Conservation (phyloP, 2,329 filamentous ascomycete genomes). For the Fusarium dimerum region DNA sequence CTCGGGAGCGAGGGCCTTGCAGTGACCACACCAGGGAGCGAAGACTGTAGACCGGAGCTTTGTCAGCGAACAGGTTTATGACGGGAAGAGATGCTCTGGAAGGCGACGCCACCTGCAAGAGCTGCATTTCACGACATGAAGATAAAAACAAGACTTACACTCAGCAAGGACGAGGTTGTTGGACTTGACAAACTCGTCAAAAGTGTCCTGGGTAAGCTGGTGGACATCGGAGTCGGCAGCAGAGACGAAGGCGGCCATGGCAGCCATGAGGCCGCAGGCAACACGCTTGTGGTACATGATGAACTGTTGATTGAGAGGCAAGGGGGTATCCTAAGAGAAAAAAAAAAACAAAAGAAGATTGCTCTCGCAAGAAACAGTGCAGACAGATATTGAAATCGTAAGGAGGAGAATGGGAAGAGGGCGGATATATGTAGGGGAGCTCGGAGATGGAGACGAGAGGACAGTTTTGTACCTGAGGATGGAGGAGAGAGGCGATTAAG, state of each 20-base stretch:
- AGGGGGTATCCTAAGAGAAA: slow-evolving; percentile 27
- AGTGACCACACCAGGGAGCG: slow-evolving; percentile 96
- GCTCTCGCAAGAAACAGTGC: slow-evolving; percentile 15
- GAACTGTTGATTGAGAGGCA: slow-evolving; percentile 18
- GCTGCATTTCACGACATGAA: neutral
- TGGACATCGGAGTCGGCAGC: slow-evolving; percentile 77
- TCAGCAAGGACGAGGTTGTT: slow-evolving; percentile 92
- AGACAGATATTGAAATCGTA: slow-evolving; percentile 14
- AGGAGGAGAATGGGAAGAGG: slow-evolving; percentile 18
- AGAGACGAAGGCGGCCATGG: slow-evolving; percentile 58
- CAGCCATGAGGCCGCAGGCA: slow-evolving; percentile 55
- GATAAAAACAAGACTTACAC: slow-evolving; percentile 64
- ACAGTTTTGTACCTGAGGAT: slow-evolving; percentile 38
- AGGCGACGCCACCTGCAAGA: neutral
- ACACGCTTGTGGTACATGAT: slow-evolving; percentile 54
- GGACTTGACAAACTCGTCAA: slow-evolving; percentile 80
- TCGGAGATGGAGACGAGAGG: slow-evolving; percentile 23
- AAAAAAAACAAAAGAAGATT: slow-evolving; percentile 24
- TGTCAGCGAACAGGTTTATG: slow-evolving; percentile 36
- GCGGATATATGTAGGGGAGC: slow-evolving; percentile 13
- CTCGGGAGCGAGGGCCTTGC: slow-evolving; percentile 94
- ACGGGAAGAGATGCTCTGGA: neutral
- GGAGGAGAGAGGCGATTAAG: slow-evolving; percentile 22
- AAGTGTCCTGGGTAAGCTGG: slow-evolving; percentile 82
- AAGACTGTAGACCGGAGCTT: slow-evolving; percentile 61